These are phyloP conservation scores for Ustilago hordei DNA, from an alignment of 1,284 basidiomycete species.

Conservation along the genomic window DNA sequence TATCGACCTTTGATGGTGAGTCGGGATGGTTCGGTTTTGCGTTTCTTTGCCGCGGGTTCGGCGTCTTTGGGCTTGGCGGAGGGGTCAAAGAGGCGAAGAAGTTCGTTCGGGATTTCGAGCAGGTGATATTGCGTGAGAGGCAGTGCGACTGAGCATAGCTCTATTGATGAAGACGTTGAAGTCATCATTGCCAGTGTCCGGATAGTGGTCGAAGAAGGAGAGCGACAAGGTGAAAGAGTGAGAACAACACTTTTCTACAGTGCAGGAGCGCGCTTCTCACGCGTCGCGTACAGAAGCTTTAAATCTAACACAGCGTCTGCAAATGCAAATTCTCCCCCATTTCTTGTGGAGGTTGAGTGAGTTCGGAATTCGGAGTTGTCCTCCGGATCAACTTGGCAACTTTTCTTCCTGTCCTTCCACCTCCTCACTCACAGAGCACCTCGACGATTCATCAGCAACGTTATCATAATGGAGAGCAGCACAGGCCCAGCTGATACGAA, in stretches of 20 bases:
- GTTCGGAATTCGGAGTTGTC: conserved; percentile 23
- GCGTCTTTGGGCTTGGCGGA: conserved; percentile 15
- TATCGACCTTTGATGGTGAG: conserved; percentile 64
- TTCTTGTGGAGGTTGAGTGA: conserved; percentile 20
- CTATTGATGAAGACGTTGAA: conserved; percentile 30
- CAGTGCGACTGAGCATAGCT: conserved; percentile 30
- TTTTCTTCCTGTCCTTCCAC: conserved; percentile 11
- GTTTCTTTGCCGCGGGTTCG: conserved; percentile 35
- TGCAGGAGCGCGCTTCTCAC: conserved; percentile 13
- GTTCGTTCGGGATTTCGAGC: conserved; percentile 55
- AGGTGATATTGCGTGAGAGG: conserved; percentile 46
- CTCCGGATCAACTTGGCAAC: background rate
- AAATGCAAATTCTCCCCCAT: conserved; percentile 7
- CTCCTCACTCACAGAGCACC: background rate
- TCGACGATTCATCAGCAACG: background rate
- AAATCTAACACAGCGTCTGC: conserved; percentile 12
- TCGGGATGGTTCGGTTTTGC: conserved; percentile 19
- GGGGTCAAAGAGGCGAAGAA: conserved; percentile 44
- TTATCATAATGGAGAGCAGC: conserved; percentile 1
- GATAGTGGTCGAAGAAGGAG: background rate
- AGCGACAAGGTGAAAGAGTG: background rate
- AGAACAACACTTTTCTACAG: conserved; percentile 35
- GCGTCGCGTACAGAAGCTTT: conserved; percentile 38
- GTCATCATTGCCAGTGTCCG: conserved; percentile 4
- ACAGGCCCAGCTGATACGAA: background rate